Evolutionary conservation across 129 eudicot genomes (phyloP).

Genomic region (Cynara cardunculus): DNA sequence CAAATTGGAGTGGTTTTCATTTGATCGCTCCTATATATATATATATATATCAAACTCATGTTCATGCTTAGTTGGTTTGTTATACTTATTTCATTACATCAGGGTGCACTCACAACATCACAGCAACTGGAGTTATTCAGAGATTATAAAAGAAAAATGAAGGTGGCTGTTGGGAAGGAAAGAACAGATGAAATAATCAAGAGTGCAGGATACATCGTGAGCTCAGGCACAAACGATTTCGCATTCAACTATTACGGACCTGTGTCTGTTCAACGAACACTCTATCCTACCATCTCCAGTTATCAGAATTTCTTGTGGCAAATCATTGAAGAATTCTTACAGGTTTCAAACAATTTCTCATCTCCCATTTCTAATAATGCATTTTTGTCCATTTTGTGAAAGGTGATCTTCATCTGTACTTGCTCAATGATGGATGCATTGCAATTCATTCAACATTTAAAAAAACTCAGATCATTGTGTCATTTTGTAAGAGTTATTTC

Average conservation of each 20-base stretch:
- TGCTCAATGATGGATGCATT: background rate
- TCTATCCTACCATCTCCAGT: constrained; percentile 11
- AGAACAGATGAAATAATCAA: constrained; percentile 14
- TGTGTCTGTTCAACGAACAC: background rate
- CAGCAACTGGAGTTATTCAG: constrained; percentile 26
- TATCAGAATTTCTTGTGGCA: constrained; percentile 31
- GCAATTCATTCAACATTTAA: too few relatives aligned
- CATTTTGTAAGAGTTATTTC: background rate
- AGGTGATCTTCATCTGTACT: background rate
- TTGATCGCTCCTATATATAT: too few relatives aligned
- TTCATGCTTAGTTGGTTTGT: background rate
- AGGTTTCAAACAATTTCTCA: constrained; percentile 4
- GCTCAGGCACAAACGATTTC: constrained; percentile 32
- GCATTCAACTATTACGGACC: constrained; percentile 25
- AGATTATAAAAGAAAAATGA: constrained; percentile 16
- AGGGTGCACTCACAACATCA: constrained; percentile 17
- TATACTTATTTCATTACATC: background rate
- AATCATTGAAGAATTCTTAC: constrained; percentile 9
- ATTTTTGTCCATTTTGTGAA: background rate
- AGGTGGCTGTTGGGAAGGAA: constrained; percentile 14
- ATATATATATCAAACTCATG: too few relatives aligned
- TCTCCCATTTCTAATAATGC: background rate
- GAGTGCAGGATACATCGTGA: constrained; percentile 14
- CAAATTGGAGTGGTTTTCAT: too few relatives aligned
- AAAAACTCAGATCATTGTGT: too few relatives aligned